A percentile compares a stretch with the other conserved stretches of the same genome.
Conservation (phyloP, 2,329 filamentous ascomycete genomes). For the Cyphellophora attinorum region DNA sequence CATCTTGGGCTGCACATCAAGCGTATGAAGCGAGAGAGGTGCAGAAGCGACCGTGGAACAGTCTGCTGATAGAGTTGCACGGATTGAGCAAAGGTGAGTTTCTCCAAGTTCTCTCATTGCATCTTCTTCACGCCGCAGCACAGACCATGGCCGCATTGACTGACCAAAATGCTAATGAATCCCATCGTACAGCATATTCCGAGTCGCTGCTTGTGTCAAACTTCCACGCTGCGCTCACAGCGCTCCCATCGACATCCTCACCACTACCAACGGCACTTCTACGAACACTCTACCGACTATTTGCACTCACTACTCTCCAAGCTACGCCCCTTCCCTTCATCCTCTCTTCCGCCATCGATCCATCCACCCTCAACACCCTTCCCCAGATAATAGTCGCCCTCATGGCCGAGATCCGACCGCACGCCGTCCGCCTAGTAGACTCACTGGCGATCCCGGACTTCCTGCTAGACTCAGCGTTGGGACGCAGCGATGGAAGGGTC, state of each 20-base stretch:
- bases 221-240: conserved; percentile 59
- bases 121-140: too few species aligned
- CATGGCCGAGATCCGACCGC: conserved; percentile 61
- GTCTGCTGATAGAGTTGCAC: conserved; percentile 69
- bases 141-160: too few species aligned
- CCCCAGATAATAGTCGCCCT: conserved; percentile 43
- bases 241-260: too few species aligned
- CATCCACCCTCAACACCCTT: conserved; percentile 30
- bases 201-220: conserved; percentile 70
- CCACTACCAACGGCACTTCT: too few species aligned
- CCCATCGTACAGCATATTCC: conserved; percentile 42
- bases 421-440: conserved; percentile 62
- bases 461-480: conserved; percentile 55
- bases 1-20: conserved; percentile 28
- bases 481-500: conserved; percentile 40
- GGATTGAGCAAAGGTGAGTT: conserved; percentile 53
- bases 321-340: conserved; percentile 63
- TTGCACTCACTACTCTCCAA: conserved; percentile 56
- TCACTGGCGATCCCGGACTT: conserved; percentile 68
- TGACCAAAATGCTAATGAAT: not conserved
- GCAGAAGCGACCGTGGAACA: conserved; percentile 69
- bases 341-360: conserved; percentile 53
- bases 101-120: too few species aligned
- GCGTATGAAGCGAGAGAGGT: conserved; percentile 63
- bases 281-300: too few species aligned